Conservation (phyloP, 2,329 filamentous ascomycete species). For the Hypoxylon sp. region DNA sequence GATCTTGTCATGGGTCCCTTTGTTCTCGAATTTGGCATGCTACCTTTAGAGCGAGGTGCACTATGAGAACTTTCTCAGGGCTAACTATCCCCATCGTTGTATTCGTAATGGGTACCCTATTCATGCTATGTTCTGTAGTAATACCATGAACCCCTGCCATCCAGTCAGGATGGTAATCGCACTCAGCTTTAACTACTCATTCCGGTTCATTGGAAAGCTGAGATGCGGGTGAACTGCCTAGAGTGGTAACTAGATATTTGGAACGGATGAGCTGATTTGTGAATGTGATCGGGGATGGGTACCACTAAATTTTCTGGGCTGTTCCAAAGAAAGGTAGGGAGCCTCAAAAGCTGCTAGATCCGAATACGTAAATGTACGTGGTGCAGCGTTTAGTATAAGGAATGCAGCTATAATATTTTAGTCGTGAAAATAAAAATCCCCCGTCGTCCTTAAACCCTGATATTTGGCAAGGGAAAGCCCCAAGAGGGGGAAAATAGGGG, state of each 20-base stretch:
- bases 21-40: too few relatives aligned
- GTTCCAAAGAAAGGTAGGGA: neutral
- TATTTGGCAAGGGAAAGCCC: too few relatives aligned
- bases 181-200: neutral
- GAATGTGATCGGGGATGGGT: neutral
- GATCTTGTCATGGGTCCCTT: too few relatives aligned
- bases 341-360: too few relatives aligned
- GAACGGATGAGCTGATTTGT: neutral
- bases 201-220: slow-evolving; percentile 4
- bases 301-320: neutral
- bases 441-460: too few relatives aligned
- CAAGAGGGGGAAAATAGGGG: too few relatives aligned
- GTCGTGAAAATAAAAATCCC: too few relatives aligned
- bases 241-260: slow-evolving; percentile 8
- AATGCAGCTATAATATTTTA: too few relatives aligned
- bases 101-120: slow-evolving; percentile 7
- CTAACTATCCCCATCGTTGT: slow-evolving; percentile 5
- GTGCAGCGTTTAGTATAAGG: too few relatives aligned
- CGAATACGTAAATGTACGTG: too few relatives aligned
- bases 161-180: neutral
- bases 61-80: too few relatives aligned
- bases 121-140: slow-evolving; percentile 10
- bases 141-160: slow-evolving; percentile 11
- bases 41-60: too few relatives aligned
- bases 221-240: slow-evolving; percentile 15